Evolutionary conservation across 2,329 filamentous ascomycete species (phyloP), one percentile per base, ranked within the genome.

Genomic region (Didymella exigua): DNA sequence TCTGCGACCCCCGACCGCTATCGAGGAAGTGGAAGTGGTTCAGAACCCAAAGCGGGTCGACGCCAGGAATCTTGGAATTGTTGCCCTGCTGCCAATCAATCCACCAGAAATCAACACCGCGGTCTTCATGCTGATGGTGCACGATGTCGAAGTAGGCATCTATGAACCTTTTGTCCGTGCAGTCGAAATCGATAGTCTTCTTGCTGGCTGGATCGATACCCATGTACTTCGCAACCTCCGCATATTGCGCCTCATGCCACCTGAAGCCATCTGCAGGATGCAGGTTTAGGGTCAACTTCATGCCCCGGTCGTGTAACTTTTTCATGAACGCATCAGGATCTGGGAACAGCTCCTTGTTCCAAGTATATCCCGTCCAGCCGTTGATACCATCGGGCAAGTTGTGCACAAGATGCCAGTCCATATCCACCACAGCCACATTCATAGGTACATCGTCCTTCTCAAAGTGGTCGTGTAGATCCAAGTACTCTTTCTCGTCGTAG

Each of bases 21-120:
- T 86, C 83, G 3, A 85, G 73, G 66, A 82, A 88, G 51, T 87
- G 84, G 63, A 82, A 87, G 65, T 88, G 86, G 62, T 88, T 88
- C 18, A 88, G 77, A 21, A 87, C 72, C 85, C 86, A 88, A 0
- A 88, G 74, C 0, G 86, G 86, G 66, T 88, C 86, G 2, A 88
- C 74, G 1, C 84, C 84, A 0, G 79, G 80, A 5, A 86, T 77
- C 29, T 78, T 77, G 1, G 84, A 84, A 51, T 78, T 75, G 2
- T 76, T 72, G 1, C 86, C 86, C 67, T 88, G 86, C 68, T 88
- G 86, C 85, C 85, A 88, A 66, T 88, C 86, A 24, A 87, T 78
- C 86, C 86, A 88, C 84, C 84, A 87, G 52, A 88, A 86, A 63
- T 88, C 85, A 19, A 81, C 77, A 1, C 82, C 85, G 8, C 83